phyloP scores from a whole-genome alignment of 1,284 basidiomycete genomes.

The Peniophora sp. region DNA sequence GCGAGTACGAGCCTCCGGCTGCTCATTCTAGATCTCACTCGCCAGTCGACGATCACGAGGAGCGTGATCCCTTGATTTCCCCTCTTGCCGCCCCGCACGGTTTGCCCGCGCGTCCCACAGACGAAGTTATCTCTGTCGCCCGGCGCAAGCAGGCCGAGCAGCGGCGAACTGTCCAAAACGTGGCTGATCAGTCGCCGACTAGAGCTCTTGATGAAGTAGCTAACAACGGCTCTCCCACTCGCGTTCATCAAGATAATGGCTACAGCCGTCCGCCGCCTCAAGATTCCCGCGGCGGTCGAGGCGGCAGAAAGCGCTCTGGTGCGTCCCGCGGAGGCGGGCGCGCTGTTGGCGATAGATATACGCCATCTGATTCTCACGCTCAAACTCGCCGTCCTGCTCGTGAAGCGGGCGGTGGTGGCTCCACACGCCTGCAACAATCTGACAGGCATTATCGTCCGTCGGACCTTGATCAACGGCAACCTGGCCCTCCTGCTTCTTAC shows the following conservation, averaged over 20 bases:
- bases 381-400: no score
- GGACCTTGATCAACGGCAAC: no score
- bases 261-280: not conserved
- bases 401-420: no score
- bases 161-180: not conserved
- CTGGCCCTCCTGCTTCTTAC: no score
- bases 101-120: not conserved
- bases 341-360: no score
- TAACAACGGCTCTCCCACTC: not conserved
- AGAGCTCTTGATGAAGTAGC: not conserved
- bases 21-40: conserved; percentile 9
- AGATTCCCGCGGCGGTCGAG: no score
- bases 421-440: no score
- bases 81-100: not conserved
- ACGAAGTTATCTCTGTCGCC: not conserved
- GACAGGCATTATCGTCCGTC: no score
- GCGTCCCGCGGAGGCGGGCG: no score
- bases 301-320: no score
- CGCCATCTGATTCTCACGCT: no score
- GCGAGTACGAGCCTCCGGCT: conserved; percentile 8
- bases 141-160: not conserved
- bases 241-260: not conserved
- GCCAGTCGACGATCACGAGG: not conserved
- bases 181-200: not conserved
- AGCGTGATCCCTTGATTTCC: conserved; percentile 3